phyloP scores from a whole-genome alignment of 192 early-diverging fungal species.

The Helicostylum pulchrum region DNA sequence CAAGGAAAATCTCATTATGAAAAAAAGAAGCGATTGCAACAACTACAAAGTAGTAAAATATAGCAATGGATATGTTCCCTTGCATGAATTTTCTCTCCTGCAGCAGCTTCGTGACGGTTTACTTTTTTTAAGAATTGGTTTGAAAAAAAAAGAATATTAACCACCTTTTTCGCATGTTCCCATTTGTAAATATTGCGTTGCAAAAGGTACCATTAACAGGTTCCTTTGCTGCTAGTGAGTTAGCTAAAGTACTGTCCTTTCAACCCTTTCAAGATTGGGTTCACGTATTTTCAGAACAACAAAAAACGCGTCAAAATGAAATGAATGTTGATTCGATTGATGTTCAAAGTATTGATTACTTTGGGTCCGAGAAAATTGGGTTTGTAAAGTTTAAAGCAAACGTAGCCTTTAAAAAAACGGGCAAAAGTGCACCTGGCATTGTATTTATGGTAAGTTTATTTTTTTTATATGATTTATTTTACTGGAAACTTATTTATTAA shows the following conservation, averaged over 20 bases:
- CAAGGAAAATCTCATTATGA: too few relatives aligned
- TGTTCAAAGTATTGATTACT: constrained; percentile 74
- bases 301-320: constrained; percentile 16
- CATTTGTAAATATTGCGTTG: constrained; percentile 14
- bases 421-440: constrained; percentile 61
- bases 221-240: constrained; percentile 8
- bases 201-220: constrained; percentile 26
- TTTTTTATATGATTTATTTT: neutral
- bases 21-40: too few relatives aligned
- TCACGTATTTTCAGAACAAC: constrained; percentile 38
- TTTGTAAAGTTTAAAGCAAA: constrained; percentile 72
- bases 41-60: too few relatives aligned
- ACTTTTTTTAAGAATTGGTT: too few relatives aligned
- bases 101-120: too few relatives aligned
- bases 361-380: constrained; percentile 59
- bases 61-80: too few relatives aligned
- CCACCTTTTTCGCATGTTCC: neutral
- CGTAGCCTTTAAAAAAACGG: constrained; percentile 46
- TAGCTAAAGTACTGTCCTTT: constrained; percentile 43
- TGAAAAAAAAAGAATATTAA: too few relatives aligned
- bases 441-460: constrained; percentile 64
- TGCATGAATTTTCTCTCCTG: too few relatives aligned
- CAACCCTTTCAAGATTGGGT: constrained; percentile 61
- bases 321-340: constrained; percentile 49
- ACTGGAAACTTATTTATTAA: neutral